A percentile compares a stretch with the other conserved stretches of the same genome.
phyloP scores from a whole-genome alignment of 257 asterid genomes.

The Penstemon newberryi region DNA sequence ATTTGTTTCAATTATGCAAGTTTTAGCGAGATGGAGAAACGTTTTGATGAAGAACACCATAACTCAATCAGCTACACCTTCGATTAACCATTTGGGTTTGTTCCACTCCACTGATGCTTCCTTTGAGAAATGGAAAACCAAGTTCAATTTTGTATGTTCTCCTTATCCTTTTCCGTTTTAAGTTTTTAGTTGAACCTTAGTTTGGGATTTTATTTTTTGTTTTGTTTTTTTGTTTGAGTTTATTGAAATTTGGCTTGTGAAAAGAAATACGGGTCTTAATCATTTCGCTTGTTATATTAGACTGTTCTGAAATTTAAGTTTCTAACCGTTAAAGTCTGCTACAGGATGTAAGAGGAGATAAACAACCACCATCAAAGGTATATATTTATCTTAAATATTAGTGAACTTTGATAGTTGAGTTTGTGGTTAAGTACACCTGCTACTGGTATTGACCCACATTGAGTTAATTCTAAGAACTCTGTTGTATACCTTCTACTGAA shows the following conservation, averaged over 20 bases:
- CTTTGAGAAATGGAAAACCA: constrained; percentile 53
- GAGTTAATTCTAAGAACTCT: too few species aligned
- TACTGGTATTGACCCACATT: too few species aligned
- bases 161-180: background rate
- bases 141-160: constrained; percentile 52
- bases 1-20: background rate
- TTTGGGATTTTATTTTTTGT: background rate
- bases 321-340: constrained; percentile 28
- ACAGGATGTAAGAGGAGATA: constrained; percentile 53
- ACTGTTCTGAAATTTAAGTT: constrained; percentile 16
- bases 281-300: background rate
- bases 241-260: background rate
- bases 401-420: constrained; percentile 7
- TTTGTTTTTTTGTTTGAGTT: background rate
- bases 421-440: background rate
- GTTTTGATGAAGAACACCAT: constrained; percentile 6
- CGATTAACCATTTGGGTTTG: constrained; percentile 38
- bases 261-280: constrained; percentile 7
- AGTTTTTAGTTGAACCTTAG: background rate
- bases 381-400: constrained; percentile 1
- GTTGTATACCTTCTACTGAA: too few species aligned
- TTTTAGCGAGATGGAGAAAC: background rate
- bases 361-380: constrained; percentile 55
- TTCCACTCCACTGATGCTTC: constrained; percentile 53
- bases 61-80: constrained; percentile 34